phyloP scores from a whole-genome alignment of 805 yeast species.

The Candida corydali region DNA sequence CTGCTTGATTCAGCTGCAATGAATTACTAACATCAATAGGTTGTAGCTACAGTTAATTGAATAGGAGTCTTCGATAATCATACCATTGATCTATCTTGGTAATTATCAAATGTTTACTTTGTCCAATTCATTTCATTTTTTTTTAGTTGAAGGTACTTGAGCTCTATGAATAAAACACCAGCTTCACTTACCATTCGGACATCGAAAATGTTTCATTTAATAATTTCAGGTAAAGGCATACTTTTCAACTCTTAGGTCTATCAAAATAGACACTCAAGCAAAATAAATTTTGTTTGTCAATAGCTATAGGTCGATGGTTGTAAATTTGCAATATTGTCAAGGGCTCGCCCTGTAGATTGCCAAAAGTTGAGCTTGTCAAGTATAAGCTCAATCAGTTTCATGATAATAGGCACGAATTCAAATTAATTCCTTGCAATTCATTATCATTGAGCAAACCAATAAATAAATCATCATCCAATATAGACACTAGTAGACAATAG shows the following conservation, averaged over 20 bases:
- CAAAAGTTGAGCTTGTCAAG: constrained; percentile 47
- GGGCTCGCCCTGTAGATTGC: constrained; percentile 26
- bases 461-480: constrained; percentile 18
- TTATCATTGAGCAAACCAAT: constrained; percentile 12
- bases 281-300: constrained; percentile 60
- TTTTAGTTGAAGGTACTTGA: constrained; percentile 48
- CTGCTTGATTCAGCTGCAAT: neutral
- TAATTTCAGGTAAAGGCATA: constrained; percentile 52
- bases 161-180: constrained; percentile 53
- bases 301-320: constrained; percentile 68
- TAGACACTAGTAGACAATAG: constrained; percentile 58
- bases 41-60: constrained; percentile 68
- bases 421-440: constrained; percentile 27
- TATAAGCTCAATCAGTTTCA: constrained; percentile 63
- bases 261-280: constrained; percentile 62
- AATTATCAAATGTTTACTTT: constrained; percentile 29
- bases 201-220: constrained; percentile 68
- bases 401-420: constrained; percentile 71
- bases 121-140: constrained; percentile 6
- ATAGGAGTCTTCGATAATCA: constrained; percentile 64
- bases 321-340: constrained; percentile 60
- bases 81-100: constrained; percentile 58
- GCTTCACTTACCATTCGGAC: constrained; percentile 81
- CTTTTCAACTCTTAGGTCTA: constrained; percentile 53
- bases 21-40: constrained; percentile 58